These are phyloP conservation scores for Trichoderma atroviride DNA, from an alignment of 2,329 filamentous ascomycete genomes.

Conservation along the genomic window DNA sequence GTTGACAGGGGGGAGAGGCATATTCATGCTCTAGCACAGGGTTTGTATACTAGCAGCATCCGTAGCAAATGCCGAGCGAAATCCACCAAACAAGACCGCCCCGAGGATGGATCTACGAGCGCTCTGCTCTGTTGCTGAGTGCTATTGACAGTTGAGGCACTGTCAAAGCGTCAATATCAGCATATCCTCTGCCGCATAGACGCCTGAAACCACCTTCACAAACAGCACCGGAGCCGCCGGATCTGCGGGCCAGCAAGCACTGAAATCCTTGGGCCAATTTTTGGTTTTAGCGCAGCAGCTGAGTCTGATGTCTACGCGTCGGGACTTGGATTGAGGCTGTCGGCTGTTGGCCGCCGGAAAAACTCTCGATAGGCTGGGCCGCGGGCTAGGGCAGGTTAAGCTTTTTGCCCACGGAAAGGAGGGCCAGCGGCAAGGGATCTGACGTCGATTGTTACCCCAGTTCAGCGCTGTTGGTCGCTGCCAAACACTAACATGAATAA, in stretches of 20 bases:
- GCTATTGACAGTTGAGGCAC: neutral
- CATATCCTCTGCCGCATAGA: neutral
- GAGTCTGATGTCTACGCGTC: constrained; percentile 21
- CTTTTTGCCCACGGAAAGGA: constrained; percentile 17
- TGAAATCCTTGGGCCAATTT: constrained; percentile 1
- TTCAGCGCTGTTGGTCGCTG: neutral
- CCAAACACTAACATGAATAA: neutral
- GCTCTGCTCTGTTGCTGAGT: neutral
- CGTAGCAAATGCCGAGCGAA: constrained; percentile 3
- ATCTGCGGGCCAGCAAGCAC: constrained; percentile 7
- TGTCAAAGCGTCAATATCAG: neutral
- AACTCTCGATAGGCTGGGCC: constrained; percentile 11
- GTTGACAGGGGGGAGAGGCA: constrained; percentile 11
- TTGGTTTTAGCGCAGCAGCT: constrained; percentile 21
- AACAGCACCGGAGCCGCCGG: constrained; percentile 15
- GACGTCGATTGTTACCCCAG: constrained; percentile 17
- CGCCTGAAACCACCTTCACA: neutral
- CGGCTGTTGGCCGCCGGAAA: constrained; percentile 22
- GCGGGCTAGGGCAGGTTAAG: constrained; percentile 20
- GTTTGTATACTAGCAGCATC: neutral
- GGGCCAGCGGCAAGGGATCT: constrained; percentile 24
- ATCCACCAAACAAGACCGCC: neutral
- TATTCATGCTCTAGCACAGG: neutral
- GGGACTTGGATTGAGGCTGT: constrained; percentile 26
- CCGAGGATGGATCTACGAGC: neutral